Evolutionary conservation across 129 eudicot species (phyloP), one percentile per base, ranked within the genome.

Genomic region (Smallanthus sonchifolius): DNA sequence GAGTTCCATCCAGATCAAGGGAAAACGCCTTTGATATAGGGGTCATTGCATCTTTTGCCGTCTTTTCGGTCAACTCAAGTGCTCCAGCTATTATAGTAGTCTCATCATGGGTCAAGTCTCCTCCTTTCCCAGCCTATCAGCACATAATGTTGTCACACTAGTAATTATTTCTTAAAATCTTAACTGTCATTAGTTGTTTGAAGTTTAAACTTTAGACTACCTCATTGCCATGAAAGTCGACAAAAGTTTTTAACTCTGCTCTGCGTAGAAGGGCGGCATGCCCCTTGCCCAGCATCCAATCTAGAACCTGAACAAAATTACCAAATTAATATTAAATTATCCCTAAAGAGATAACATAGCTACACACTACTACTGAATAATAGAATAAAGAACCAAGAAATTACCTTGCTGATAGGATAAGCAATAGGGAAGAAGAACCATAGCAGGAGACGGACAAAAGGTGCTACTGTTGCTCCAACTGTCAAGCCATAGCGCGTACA

Each of bases 81-180:
- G 99, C 99, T 77, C 99, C 99, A 73, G 92, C 96, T 44, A 95
- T 91, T 62, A 95, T 95, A 59, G 99, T 95, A 20, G 99, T 95
- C 82, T 95, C 99, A 34, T 95, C 99, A 81, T 88, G 99, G 16
- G 99, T 95, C 82, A 95, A 84, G 66, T 91, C 96, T 75, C 99
- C 99, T 71, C 97, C 99, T 85, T 91, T 95, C 32, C 99, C 99
- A 78, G 97, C 99, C 99, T 95, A 85, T 55, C 38, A 71, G n/a
- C 20, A 43, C 28, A 59, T 5, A 72, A n/a, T 35, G 17, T 39
- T 30, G 54, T 5, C 38, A 43, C 38, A 14, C 8, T 34, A 65
- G 40, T 10, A 65, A 54, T 16, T 9, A 61, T 67, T 36, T 60
- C 20, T 19, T 30, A 7, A 10, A 10, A 28, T 65, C 13, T 55